Base-by-base conservation (phyloP, 2,329 filamentous ascomycete species). In the Fusarium dlaminii region DNA sequence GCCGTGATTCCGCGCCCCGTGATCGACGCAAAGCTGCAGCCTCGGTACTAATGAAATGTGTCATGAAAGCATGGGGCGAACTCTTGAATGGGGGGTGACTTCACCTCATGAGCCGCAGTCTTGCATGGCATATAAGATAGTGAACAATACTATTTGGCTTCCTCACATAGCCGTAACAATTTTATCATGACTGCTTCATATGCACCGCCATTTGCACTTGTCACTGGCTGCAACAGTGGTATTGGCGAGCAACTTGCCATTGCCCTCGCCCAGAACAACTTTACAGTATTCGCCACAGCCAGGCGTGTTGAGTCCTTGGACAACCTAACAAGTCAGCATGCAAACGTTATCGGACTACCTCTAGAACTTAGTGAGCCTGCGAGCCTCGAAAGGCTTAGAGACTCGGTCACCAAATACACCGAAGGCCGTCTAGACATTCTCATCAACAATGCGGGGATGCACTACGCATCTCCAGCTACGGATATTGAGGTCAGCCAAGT, bases 121-220 rank as follows among this genome's bases (percentile, higher is more conserved):
- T 13, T 55, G 6, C 3, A 13, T 29, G 24, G 8, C 4, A n/a
- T n/a, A 30, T 29, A 54, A 54, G 24, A 11, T 29, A 29, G 20
- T 5, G 2, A 18, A 5, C 13, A 10, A 34, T 11, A 7, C n/a
- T 2, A 20, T 51, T 0, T 2, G 3, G 5, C 13, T 22, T 52
- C 22, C 4, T 9, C 5, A 2, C 14, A 1, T 0, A 17, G 0
- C 7, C 24, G 13, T 9, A 0, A 2, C 2, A 13, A 32, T 8
- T 2, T 2, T 0, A 57, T 0, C 1, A 57, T 45, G 54, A 11
- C n/a, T 57, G 8, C 30, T 10, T n/a, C n/a, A 4, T 36, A 34
- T 4, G 8, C 3, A 22, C 55, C 55, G 0, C 55, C 39, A 0
- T 57, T 48, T 7, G 55, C 39, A 0, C 39, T 57, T 6, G 55